Evolutionary conservation across 805 yeast genomes (phyloP).

Genomic region (Candida insectalens): DNA sequence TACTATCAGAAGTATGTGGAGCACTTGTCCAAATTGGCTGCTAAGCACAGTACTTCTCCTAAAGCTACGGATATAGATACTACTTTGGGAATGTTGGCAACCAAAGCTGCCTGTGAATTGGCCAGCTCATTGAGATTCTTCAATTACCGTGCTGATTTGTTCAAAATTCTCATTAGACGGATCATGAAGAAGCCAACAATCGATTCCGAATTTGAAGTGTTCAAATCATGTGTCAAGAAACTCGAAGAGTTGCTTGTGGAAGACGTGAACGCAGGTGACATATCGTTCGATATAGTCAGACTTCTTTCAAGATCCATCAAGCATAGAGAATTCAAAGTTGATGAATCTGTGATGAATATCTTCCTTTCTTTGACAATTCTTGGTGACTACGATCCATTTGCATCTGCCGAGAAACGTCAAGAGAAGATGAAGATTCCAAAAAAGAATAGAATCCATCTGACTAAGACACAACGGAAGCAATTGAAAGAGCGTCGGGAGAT

Average conservation of each 20-base stretch:
- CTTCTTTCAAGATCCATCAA: conserved; percentile 60
- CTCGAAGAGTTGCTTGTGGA: conserved; percentile 64
- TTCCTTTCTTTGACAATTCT: conserved; percentile 59
- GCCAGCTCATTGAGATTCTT: conserved; percentile 61
- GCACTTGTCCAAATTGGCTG: conserved; percentile 30
- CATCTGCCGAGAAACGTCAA: conserved; percentile 35
- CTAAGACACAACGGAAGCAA: conserved; percentile 83
- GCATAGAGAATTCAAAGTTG: conserved; percentile 68
- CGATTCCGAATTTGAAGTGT: conserved; percentile 38
- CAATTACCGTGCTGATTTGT: conserved; percentile 70
- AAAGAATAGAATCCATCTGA: conserved; percentile 82
- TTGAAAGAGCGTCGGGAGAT: conserved; percentile 80
- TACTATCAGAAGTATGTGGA: conserved; percentile 64
- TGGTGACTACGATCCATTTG: conserved; percentile 58
- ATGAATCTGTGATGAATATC: conserved; percentile 70
- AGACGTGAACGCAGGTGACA: conserved; percentile 71
- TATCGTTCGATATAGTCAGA: conserved; percentile 66
- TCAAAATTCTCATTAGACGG: conserved; percentile 58
- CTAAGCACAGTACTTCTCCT: conserved; percentile 23
- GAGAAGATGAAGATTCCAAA: conserved; percentile 50
- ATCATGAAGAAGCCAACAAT: conserved; percentile 48
- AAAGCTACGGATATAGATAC: conserved; percentile 25
- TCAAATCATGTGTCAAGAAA: conserved; percentile 49
- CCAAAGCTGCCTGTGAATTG: conserved; percentile 74
- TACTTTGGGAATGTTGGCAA: conserved; percentile 46